Evolutionary conservation across 169 alveolate species (phyloP), one percentile per base, ranked within the genome.

Genomic region (Eimeria sp.): DNA sequence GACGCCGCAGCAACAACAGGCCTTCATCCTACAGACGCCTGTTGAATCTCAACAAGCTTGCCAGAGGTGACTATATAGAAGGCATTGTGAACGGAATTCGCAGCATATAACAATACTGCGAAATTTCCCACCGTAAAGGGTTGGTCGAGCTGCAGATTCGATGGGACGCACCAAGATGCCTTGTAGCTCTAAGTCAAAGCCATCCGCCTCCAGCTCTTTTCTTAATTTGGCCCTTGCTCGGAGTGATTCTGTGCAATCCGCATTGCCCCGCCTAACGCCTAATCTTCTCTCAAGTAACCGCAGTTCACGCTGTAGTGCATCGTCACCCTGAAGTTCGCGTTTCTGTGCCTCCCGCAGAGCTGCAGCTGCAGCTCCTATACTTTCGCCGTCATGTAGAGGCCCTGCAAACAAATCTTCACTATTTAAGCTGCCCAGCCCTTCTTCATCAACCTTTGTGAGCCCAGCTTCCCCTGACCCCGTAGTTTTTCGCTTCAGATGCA

Each of bases 131-230:
- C 68, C 49, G 64, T 25, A 40, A 77, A 77, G 64, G 46, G 20
- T 2, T 2, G 85, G 62, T 77, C 6, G 46, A 43, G 33, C 4
- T n/a, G 43, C 62, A 77, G 11, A 37, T 23, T 14, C 66, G 27
- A 43, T 40, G 40, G 80, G 37, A 33, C 93, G 54, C 66, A 85
- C 94, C 68, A 83, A 49, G 37, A 93, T 64, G 46, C 58, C 91
- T 18, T 82, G 94, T n/a, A 93, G 66, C 71, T 82, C 87, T 10
- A 49, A 56, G 56, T 93, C 96, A 68, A 93, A 93, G 46, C 94
- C 96, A 33, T 82, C 94, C 52, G 58, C 87, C 52, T 49, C 46
- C 74, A 93, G 96, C 90, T 93, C 96, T 66, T 37, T 30, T 18
- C 78, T 64, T 54, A 93, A 54, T n/a, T 68, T 93, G n/a, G 72